These are phyloP conservation scores for Nakazawaea peltata DNA, from an alignment of 805 yeast genomes.

Conservation along the genomic window DNA sequence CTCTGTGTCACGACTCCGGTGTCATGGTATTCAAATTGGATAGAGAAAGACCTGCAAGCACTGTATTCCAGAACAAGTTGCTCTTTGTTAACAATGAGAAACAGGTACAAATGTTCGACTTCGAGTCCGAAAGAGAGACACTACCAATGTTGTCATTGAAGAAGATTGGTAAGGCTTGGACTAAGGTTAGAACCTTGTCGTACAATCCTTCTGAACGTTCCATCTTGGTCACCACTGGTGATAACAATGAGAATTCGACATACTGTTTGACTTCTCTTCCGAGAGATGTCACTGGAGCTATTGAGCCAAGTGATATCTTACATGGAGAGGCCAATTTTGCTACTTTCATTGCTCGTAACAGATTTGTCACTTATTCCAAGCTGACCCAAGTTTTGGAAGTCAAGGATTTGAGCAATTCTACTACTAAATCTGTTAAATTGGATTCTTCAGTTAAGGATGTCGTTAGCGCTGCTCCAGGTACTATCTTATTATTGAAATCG, in stretches of 20 bases:
- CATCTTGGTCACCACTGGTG: slow-evolving; percentile 73
- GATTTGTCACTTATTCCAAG: slow-evolving; percentile 78
- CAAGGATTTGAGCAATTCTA: slow-evolving; percentile 72
- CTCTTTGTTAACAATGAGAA: slow-evolving; percentile 75
- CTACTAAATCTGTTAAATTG: slow-evolving; percentile 73
- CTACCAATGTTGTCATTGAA: slow-evolving; percentile 79
- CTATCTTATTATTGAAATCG: slow-evolving; percentile 65
- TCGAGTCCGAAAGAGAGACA: slow-evolving; percentile 51
- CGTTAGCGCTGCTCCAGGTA: slow-evolving; percentile 74
- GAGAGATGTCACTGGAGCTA: slow-evolving; percentile 85
- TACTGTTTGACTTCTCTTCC: slow-evolving; percentile 77
- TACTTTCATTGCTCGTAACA: slow-evolving; percentile 86
- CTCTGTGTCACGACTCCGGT: slow-evolving; percentile 95
- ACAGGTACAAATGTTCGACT: slow-evolving; percentile 78
- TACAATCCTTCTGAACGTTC: slow-evolving; percentile 92
- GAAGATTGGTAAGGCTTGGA: slow-evolving; percentile 80
- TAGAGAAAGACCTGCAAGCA: slow-evolving; percentile 93
- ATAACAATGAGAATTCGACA: slow-evolving; percentile 45
- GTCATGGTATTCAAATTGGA: slow-evolving; percentile 96
- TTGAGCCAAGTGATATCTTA: slow-evolving; percentile 76
- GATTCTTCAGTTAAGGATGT: slow-evolving; percentile 64
- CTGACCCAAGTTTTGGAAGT: slow-evolving; percentile 63
- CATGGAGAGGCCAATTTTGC: slow-evolving; percentile 84
- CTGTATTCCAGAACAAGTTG: slow-evolving; percentile 63
- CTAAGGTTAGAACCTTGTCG: slow-evolving; percentile 74